Evolutionary conservation across 2,329 filamentous ascomycete species (phyloP).

Genomic region (Teratosphaeria zuluensis): DNA sequence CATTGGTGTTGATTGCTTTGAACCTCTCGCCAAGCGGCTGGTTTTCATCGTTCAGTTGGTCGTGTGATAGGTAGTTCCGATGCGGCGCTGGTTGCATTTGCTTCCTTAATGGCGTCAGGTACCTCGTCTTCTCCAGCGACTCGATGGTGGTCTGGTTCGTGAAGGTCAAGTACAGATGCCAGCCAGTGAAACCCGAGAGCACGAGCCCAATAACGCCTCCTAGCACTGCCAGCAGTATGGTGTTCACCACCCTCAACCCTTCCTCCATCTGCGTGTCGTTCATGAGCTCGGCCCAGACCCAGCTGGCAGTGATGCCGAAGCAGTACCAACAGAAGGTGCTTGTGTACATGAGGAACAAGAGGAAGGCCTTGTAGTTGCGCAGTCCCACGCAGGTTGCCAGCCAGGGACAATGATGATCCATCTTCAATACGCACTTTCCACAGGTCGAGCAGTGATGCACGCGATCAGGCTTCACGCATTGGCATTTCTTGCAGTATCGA

Average conservation of each 20-base stretch:
- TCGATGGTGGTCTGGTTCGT: slow-evolving; percentile 90
- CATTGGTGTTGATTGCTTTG: slow-evolving; percentile 72
- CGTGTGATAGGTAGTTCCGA: slow-evolving; percentile 21
- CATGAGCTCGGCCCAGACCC: slow-evolving; percentile 79
- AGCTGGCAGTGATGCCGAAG: slow-evolving; percentile 66
- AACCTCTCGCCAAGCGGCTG: slow-evolving; percentile 56
- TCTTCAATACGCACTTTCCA: slow-evolving; percentile 89
- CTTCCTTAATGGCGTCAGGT: slow-evolving; percentile 69
- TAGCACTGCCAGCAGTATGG: slow-evolving; percentile 76
- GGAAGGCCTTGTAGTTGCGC: slow-evolving; percentile 88
- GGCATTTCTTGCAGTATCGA: slow-evolving; percentile 95
- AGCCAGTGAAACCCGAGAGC: slow-evolving; percentile 76
- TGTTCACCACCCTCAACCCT: slow-evolving; percentile 71
- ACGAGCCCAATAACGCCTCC: slow-evolving; percentile 87
- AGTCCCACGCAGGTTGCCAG: slow-evolving; percentile 90
- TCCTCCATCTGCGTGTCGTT: slow-evolving; percentile 62
- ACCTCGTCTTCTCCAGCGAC: slow-evolving; percentile 89
- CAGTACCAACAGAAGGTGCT: slow-evolving; percentile 74
- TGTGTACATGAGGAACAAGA: slow-evolving; percentile 85
- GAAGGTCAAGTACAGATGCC: slow-evolving; percentile 77
- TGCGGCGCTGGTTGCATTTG: slow-evolving; percentile 44
- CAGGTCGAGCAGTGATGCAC: slow-evolving; percentile 96
- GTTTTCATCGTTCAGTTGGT: slow-evolving; percentile 8
- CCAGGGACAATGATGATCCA: slow-evolving; percentile 99
- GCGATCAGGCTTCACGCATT: slow-evolving; percentile 86